These are phyloP conservation scores for Alternaria sp. DNA, from an alignment of 2,329 filamentous ascomycete species.

Conservation along the genomic window DNA sequence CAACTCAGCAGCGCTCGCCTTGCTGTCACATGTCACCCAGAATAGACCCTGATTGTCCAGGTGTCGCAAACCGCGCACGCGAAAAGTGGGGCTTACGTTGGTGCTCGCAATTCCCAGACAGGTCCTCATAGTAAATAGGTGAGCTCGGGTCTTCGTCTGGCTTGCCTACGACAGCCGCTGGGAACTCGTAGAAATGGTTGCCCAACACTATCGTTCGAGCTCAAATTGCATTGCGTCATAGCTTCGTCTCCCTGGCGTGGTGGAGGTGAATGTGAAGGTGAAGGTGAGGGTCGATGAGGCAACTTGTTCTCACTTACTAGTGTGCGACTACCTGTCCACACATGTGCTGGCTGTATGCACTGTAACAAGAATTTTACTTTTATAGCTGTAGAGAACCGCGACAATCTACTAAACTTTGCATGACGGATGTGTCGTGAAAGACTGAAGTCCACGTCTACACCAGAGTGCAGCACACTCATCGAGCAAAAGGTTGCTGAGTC, in stretches of 20 bases:
- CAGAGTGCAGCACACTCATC: too few relatives aligned
- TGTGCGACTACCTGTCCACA: too few relatives aligned
- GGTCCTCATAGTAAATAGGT: conserved; percentile 9
- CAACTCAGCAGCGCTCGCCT: neutral
- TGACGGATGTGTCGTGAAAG: neutral
- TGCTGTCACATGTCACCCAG: neutral
- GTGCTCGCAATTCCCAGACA: conserved; percentile 11
- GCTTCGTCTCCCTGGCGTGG: neutral
- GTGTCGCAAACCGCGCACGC: neutral
- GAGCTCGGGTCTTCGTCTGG: conserved; percentile 12
- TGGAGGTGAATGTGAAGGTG: neutral
- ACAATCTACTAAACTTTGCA: too few relatives aligned
- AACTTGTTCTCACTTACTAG: too few relatives aligned
- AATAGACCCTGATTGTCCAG: neutral
- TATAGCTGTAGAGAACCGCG: too few relatives aligned
- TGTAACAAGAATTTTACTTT: too few relatives aligned
- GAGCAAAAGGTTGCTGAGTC: too few relatives aligned
- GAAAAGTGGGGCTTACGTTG: conserved; percentile 7
- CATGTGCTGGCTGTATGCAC: too few relatives aligned
- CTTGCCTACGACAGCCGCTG: conserved; percentile 7
- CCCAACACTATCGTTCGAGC: conserved; percentile 1
- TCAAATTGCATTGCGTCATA: neutral
- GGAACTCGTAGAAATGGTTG: conserved; percentile 2
- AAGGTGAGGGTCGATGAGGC: neutral
- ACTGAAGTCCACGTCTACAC: neutral